Evolutionary conservation across 202 grass and related monocot species (phyloP).

Genomic region (Saccharum hybrid): DNA sequence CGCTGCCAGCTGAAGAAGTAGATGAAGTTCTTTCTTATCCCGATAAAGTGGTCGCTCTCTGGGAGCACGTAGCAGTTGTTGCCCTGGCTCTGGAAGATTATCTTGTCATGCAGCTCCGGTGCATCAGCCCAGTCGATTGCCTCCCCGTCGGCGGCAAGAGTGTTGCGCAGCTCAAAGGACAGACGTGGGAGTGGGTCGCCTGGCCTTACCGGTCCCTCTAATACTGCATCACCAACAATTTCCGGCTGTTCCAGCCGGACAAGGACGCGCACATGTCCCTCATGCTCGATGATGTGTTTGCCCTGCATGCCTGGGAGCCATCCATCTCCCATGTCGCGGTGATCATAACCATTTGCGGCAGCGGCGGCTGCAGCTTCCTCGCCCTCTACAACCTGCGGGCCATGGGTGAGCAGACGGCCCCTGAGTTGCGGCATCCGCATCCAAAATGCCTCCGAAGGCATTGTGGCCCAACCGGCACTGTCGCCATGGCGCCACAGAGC

Average conservation of each 20-base stretch:
- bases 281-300: background rate
- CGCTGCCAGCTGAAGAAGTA: slow-evolving; percentile 21
- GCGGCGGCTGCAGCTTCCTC: background rate
- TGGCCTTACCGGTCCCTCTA: background rate
- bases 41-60: background rate
- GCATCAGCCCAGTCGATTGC: background rate
- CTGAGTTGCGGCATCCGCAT: background rate
- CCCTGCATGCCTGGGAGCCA: background rate
- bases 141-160: background rate
- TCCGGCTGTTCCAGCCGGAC: background rate
- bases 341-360: too few species aligned
- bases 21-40: background rate
- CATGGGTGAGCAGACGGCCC: background rate
- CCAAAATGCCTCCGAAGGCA: background rate
- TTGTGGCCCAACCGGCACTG: background rate
- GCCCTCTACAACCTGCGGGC: background rate
- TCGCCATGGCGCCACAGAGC: background rate
- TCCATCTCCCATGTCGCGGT: background rate
- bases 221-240: background rate
- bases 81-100: background rate
- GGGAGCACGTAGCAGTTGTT: slow-evolving; percentile 12
- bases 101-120: background rate
- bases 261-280: background rate
- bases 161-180: background rate
- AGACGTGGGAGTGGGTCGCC: background rate